A percentile compares a stretch with the other conserved stretches of the same genome.
Evolutionary conservation across 345 rosid genomes (phyloP).

Genomic region (Luvunga scandens): DNA sequence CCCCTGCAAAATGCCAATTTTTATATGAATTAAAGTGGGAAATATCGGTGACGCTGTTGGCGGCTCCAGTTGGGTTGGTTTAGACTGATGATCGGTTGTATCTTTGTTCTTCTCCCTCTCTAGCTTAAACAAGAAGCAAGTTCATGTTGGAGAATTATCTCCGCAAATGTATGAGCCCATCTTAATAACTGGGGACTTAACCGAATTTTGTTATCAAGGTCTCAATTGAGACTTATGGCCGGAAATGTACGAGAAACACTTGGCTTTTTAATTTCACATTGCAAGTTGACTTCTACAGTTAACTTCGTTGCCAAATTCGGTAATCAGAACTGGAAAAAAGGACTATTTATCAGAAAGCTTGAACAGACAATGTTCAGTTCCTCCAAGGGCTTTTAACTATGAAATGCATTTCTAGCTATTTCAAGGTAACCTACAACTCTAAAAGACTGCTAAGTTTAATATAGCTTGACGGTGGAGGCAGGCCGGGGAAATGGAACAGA

Average conservation of each 20-base stretch:
- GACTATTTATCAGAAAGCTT: background rate
- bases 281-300: background rate
- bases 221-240: too few species aligned
- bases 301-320: background rate
- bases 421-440: background rate
- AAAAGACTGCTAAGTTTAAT: background rate
- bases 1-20: background rate
- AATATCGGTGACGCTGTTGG: too few species aligned
- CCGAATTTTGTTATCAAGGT: too few species aligned
- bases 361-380: background rate
- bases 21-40: too few species aligned
- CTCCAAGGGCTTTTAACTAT: background rate
- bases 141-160: too few species aligned
- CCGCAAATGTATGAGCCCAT: too few species aligned
- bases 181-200: too few species aligned
- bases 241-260: background rate
- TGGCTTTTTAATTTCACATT: background rate
- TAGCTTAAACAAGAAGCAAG: too few species aligned
- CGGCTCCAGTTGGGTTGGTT: too few species aligned
- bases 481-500: background rate
- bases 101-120: too few species aligned
- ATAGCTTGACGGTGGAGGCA: background rate
- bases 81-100: too few species aligned
- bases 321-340: background rate
- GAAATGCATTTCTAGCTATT: background rate